A percentile compares a stretch with the other conserved stretches of the same genome.
Conservation (phyloP, 805 yeast genomes). For the Candida maltosa region DNA sequence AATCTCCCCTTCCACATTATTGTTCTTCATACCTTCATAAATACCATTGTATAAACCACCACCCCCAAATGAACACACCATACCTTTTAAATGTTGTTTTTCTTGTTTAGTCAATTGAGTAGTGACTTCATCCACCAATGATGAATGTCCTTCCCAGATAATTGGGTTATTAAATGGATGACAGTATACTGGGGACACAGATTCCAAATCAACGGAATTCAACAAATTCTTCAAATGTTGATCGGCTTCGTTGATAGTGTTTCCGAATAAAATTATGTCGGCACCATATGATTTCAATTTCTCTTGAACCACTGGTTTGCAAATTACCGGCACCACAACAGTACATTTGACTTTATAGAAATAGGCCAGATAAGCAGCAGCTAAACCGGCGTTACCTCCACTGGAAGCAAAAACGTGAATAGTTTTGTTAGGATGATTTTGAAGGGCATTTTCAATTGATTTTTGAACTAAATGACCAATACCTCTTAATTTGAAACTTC, state of each 20-base stretch:
- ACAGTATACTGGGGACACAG: conserved; percentile 44
- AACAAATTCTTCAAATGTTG: conserved; percentile 31
- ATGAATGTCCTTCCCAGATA: conserved; percentile 55
- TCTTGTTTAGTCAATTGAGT: conserved; percentile 15
- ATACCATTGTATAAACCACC: conserved; percentile 57
- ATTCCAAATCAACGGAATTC: conserved; percentile 10
- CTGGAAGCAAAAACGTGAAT: conserved; percentile 49
- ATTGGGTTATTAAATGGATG: conserved; percentile 52
- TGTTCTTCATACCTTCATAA: conserved; percentile 38
- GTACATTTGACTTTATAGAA: conserved; percentile 44
- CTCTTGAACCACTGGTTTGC: conserved; percentile 44
- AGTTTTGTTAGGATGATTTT: conserved; percentile 15
- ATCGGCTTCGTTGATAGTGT: conserved; percentile 51
- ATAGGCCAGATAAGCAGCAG: conserved; percentile 48
- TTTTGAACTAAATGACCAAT: conserved; percentile 45
- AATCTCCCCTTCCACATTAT: conserved; percentile 24
- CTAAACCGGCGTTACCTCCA: conserved; percentile 57
- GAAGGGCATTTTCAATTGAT: conserved; percentile 20
- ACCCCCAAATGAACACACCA: conserved; percentile 56
- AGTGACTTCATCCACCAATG: conserved; percentile 44
- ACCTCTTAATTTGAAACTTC: conserved; percentile 55
- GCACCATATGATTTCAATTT: conserved; percentile 51
- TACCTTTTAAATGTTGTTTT: conserved; percentile 32
- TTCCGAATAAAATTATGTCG: conserved; percentile 43
- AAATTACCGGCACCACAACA: conserved; percentile 56